Base-by-base conservation (phyloP, 805 yeast genomes). In the Alloascoidea hylecoeti region DNA sequence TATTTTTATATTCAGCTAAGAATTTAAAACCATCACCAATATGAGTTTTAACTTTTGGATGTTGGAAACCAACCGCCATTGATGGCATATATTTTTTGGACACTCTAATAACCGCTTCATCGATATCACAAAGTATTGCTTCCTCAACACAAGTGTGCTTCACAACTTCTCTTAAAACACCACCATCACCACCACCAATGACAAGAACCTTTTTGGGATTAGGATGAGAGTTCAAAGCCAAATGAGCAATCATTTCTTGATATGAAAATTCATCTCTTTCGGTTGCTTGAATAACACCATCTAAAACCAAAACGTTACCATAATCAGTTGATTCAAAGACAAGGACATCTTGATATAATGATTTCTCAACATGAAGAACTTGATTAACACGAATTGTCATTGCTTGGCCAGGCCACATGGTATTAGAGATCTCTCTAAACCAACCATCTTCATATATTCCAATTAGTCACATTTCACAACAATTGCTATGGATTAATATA, bases 331-430 rank as follows among this genome's bases (percentile, higher is more conserved):
- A 80, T 63, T 88, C 83, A 67, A 89, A 92, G 39, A 92, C 92
- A 41, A 89, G 66, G 15, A 89, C 88, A 54, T 89, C 97, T 66
- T 89, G 98, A 61, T 81, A 89, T 60, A 78, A 72, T 43, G 96
- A 83, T 60, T 78, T 71, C 58, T 80, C 95, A 44, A 72, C 80
- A 62, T 82, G 86, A 47, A 89, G 69, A 38, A 89, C 72, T 60
- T 86, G 76, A 48, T 89, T 85, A 41, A 89, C 97, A 46, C 77
- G 72, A 49, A 89, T 68, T 38, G 86, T 73, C 92, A 92, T 78
- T 49, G 96, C 97, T 70, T 88, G 95, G 47, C 98, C 98, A 18
- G 98, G 97, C 94, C 96, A 89, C 84, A 85, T 81, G 56, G 94
- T 83, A 60, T 88, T 84, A 48, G 95, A 82, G 58, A 82, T 69